phyloP scores from a whole-genome alignment of 2,329 filamentous ascomycete genomes.

The Fusarium keratoplasticum region DNA sequence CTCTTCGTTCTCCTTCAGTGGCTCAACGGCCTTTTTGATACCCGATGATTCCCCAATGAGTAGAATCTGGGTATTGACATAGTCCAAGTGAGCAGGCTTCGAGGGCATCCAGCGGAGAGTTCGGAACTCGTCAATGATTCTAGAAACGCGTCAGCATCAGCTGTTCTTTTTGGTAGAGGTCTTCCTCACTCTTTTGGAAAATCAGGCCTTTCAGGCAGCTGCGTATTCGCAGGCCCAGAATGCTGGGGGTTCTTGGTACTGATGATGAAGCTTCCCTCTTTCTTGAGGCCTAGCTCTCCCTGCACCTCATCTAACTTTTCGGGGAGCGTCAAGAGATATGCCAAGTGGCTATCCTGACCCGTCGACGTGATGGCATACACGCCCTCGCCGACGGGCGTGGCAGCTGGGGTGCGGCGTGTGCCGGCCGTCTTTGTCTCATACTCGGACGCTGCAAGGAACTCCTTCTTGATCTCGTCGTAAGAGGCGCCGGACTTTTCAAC shows the following conservation, averaged over 20 bases:
- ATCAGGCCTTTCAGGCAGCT: slow-evolving; percentile 72
- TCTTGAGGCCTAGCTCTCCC: slow-evolving; percentile 76
- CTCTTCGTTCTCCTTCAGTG: slow-evolving; percentile 41
- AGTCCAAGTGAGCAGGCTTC: slow-evolving; percentile 79
- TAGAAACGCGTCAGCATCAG: slow-evolving; percentile 43
- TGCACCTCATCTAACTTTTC: slow-evolving; percentile 77
- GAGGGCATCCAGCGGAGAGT: slow-evolving; percentile 80
- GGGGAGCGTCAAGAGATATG: slow-evolving; percentile 83
- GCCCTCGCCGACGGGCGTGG: slow-evolving; percentile 83
- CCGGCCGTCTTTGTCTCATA: slow-evolving; percentile 84
- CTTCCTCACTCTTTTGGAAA: slow-evolving; percentile 75
- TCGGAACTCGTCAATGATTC: slow-evolving; percentile 77
- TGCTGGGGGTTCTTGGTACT: slow-evolving; percentile 84
- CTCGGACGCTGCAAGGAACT: slow-evolving; percentile 73
- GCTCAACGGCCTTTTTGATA: slow-evolving; percentile 66
- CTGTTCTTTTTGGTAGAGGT: neutral
- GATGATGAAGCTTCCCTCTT: slow-evolving; percentile 81
- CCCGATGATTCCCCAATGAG: slow-evolving; percentile 78
- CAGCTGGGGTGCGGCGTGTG: slow-evolving; percentile 74
- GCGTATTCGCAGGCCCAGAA: slow-evolving; percentile 71
- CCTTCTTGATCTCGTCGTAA: slow-evolving; percentile 77
- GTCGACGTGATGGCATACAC: slow-evolving; percentile 85
- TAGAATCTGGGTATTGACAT: slow-evolving; percentile 79
- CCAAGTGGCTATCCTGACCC: slow-evolving; percentile 78
- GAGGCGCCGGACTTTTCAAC: slow-evolving; percentile 79